Conservation (phyloP, 2,329 filamentous ascomycete genomes). For the Zasmidium cellare region DNA sequence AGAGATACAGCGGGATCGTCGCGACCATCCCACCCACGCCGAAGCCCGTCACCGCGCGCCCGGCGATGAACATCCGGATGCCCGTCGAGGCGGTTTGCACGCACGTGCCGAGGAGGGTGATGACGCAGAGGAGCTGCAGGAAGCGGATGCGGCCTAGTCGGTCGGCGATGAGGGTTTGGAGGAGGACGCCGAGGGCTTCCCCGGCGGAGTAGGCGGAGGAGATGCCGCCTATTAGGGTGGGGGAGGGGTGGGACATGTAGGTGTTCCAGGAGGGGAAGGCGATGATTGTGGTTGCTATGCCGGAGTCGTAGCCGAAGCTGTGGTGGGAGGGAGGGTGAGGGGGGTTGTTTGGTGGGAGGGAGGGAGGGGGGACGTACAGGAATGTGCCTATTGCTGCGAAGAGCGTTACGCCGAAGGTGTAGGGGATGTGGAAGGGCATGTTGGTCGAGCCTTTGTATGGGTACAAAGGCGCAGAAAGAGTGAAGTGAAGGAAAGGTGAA, state of each 20-base stretch:
- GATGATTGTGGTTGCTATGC: constrained; percentile 61
- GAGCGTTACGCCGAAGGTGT: background rate
- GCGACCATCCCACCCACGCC: constrained; percentile 27
- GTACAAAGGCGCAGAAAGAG: background rate
- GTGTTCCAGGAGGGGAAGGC: constrained; percentile 59
- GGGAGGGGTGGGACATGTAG: constrained; percentile 57
- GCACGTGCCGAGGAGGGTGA: constrained; percentile 53
- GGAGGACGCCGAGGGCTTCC: constrained; percentile 52
- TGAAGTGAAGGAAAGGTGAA: background rate
- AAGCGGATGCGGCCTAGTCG: constrained; percentile 36
- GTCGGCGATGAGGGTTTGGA: constrained; percentile 55
- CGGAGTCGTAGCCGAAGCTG: constrained; percentile 57
- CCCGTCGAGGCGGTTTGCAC: constrained; percentile 56
- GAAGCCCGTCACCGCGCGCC: constrained; percentile 23
- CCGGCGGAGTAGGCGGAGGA: constrained; percentile 58
- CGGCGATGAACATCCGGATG: constrained; percentile 23
- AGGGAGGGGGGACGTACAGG: background rate
- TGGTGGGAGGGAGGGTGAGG: background rate
- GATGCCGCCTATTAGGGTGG: constrained; percentile 55
- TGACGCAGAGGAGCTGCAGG: constrained; percentile 46
- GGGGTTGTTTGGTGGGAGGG: background rate
- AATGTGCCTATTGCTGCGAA: constrained; percentile 13
- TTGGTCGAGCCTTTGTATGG: too few relatives aligned
- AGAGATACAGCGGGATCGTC: constrained; percentile 56
- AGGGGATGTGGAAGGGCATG: background rate